These are phyloP conservation scores for Dimargaris cristalligena DNA, from an alignment of 192 early-diverging fungal genomes.

Conservation along the genomic window DNA sequence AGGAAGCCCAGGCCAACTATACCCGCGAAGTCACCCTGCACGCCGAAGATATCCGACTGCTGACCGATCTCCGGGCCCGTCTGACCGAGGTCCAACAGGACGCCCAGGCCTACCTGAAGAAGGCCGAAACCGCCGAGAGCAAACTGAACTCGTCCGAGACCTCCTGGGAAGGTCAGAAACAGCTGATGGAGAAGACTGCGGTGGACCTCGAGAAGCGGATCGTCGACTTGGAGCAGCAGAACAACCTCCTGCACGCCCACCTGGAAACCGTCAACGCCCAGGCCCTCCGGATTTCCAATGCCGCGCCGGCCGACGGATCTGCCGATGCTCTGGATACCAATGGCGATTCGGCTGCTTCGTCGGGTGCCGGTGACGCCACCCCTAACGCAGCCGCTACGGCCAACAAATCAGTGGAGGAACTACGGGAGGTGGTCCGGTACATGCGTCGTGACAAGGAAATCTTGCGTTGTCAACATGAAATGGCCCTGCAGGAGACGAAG, in stretches of 20 bases:
- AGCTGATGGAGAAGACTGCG: conserved; percentile 22
- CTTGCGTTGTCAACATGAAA: conserved; percentile 41
- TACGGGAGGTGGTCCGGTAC: conserved; percentile 45
- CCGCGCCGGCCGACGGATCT: conserved; percentile 12
- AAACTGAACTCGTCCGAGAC: conserved; percentile 24
- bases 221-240: conserved; percentile 42
- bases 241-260: conserved; percentile 52
- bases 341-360: conserved; percentile 9
- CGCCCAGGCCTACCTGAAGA: conserved; percentile 11
- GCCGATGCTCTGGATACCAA: not conserved
- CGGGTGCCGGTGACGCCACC: conserved; percentile 6
- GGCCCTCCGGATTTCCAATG: conserved; percentile 22
- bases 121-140: conserved; percentile 26
- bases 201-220: conserved; percentile 27
- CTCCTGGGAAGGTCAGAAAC: conserved; percentile 29
- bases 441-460: conserved; percentile 61
- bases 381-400: conserved; percentile 5
- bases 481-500: conserved; percentile 45
- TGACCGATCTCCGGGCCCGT: conserved; percentile 22
- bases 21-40: conserved; percentile 48
- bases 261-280: conserved; percentile 41
- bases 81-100: conserved; percentile 15
- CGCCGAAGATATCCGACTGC: conserved; percentile 33
- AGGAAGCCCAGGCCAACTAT: conserved; percentile 46
- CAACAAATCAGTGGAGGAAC: conserved; percentile 17